Evolutionary conservation across 176 grass and related monocot genomes (phyloP), one percentile per base, ranked within the genome.

Genomic region (Puccinellia tenuiflora): DNA sequence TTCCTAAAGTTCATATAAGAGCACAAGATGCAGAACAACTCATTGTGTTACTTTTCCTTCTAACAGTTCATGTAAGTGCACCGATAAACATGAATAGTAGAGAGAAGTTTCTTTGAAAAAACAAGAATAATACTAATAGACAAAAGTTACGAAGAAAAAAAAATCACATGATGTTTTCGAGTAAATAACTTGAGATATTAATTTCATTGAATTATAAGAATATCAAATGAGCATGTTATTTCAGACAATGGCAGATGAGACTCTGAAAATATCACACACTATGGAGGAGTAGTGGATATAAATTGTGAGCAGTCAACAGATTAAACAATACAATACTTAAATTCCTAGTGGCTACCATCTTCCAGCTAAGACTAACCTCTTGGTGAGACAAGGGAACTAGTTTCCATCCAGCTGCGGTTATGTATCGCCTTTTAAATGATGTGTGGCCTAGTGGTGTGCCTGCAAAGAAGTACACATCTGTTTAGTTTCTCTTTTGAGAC

Each of bases 361-460:
- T 47, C 29, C 29, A 75, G 18, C 39, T 53, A 53, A 10, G 24
- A 84, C 83, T 79, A 78, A 98, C 96, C 90, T 93, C 96, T 89
- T 93, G 90, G 81, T 90, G 47, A 73, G 96, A 95, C 81, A 98
- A 77, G 62, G 86, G 92, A 93, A 98, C 85, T 37, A 94, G 64
- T 21, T 95, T 95, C 96, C 96, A 98, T 15, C 96, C 92, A 51
- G 90, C 89, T 83, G 83, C 80, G 10, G 88, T 33, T 55, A 98
- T 93, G 73, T 95, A 95, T 3, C 89, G 85, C 5, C 83, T 87
- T 84, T 98, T 98, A 75, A 98, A 73, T 86, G 87, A 67, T 21
- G 92, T 98, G 80, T 94, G 92, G 39, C 96, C 96, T 84, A 95
- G 79, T 60, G 96, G 96, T 62, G 88, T 93, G 76, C 88, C 96